Evolutionary conservation across 192 early-diverging fungal genomes (phyloP), one percentile per base, ranked within the genome.

Genomic region (Coemansia sp.): DNA sequence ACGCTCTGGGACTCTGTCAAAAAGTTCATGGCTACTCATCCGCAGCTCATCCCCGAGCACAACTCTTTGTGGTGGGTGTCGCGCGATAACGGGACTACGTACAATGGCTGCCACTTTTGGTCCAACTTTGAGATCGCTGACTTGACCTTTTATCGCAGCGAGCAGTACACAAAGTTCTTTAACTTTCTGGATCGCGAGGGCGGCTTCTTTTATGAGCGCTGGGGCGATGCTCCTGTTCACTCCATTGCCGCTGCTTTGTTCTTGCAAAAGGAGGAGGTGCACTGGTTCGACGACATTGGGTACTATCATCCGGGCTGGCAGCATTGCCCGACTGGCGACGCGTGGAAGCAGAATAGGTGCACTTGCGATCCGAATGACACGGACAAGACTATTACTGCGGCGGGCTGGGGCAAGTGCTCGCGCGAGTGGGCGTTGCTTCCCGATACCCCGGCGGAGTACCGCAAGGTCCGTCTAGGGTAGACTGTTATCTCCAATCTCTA

Each of bases 111-210:
- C 68, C 89, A 92, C 59, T 91, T 88, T 52, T 93, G 93, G 93
- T 88, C 87, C 42, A 95, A 95, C 63, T 95, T 95, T 85, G 94
- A 95, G 71, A 94, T 95, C 62, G 91, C 81, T 26, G 78, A 88
- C 59, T 65, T 94, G 48, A 82, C 87, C 23, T 88, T 94, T 59
- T 91, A 88, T 65, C 73, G 90, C 52, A 72, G 72, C 60, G 36
- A 73, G 21, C 57, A 76, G 43, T 92, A 92, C 66, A 50, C 67
- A 26, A 75, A 72, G 48, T 93, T 86, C 67, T 92, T 93, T 65
- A 73, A 89, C 26, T 85, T 86, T 47, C 72, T 95, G 26, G 94
- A 95, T 65, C 69, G 85, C 56, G 67, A 83, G 6, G 93, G 94
- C 34, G 94, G 94, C 12, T 94, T 94, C 84, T 95, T 91, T 66